Conservation (phyloP, 768 basidiomycete species). For the Naganishia vaughanmartiniae region DNA sequence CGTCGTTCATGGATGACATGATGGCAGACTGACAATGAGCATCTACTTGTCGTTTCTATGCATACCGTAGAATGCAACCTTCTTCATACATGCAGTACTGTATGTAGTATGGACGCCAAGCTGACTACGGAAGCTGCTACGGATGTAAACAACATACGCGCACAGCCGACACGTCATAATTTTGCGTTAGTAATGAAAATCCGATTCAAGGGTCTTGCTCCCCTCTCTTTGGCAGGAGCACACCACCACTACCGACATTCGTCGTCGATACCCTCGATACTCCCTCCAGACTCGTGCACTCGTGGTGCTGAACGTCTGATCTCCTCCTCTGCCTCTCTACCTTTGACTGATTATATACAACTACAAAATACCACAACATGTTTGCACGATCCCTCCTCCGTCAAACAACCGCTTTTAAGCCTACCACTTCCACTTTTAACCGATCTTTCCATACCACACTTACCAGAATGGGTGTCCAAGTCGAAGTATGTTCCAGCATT, state of each 20-base stretch:
- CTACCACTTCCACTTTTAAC: constrained; percentile 14
- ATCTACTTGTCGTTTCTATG: not conserved
- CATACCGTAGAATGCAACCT: not conserved
- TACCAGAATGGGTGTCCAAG: constrained; percentile 49
- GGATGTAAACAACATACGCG: too few relatives aligned
- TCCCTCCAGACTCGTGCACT: too few relatives aligned
- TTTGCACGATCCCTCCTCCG: constrained; percentile 14
- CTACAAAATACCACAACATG: not conserved
- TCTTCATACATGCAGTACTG: too few relatives aligned
- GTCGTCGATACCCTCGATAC: too few relatives aligned
- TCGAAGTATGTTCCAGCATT: constrained; percentile 36
- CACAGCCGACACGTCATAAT: too few relatives aligned
- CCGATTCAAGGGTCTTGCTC: too few relatives aligned
- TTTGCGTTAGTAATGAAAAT: too few relatives aligned
- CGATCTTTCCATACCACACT: constrained; percentile 42
- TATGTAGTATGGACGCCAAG: not conserved
- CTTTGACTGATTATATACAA: constrained; percentile 4
- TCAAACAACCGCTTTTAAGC: constrained; percentile 20
- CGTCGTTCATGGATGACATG: constrained; percentile 22
- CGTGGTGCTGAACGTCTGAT: too few relatives aligned
- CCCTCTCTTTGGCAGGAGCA: too few relatives aligned
- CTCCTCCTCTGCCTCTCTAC: too few relatives aligned
- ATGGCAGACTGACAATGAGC: not conserved
- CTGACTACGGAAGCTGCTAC: too few relatives aligned
- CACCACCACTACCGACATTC: too few relatives aligned